Conservation (phyloP, 1,284 basidiomycete species). For the Apiotrichum mycotoxinovorans region DNA sequence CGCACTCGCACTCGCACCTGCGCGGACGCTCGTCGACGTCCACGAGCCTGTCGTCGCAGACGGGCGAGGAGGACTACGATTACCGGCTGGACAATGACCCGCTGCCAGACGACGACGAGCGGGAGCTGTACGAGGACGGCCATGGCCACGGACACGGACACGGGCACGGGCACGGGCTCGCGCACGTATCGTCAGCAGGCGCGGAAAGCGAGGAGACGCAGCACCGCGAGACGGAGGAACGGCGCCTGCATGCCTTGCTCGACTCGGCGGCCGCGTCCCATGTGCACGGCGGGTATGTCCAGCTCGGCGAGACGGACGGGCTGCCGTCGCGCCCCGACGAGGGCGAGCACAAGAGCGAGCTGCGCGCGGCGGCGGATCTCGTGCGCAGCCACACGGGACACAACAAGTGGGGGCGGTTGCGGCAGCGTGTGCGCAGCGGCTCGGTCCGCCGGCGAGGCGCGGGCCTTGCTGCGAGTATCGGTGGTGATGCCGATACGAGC, state of each 20-base stretch:
- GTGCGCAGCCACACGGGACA: slow-evolving; percentile 49
- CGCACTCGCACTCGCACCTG: slow-evolving; percentile 16
- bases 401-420: slow-evolving; percentile 40
- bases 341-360: slow-evolving; percentile 20
- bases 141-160: slow-evolving; percentile 1
- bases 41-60: background rate
- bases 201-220: slow-evolving; percentile 4
- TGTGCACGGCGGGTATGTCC: slow-evolving; percentile 43
- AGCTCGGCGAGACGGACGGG: slow-evolving; percentile 51
- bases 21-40: background rate
- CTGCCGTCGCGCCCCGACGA: slow-evolving; percentile 42
- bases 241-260: slow-evolving; percentile 22
- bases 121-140: slow-evolving; percentile 3
- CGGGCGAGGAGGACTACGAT: slow-evolving; percentile 45
- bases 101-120: background rate
- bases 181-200: too few relatives aligned
- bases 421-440: slow-evolving; percentile 34
- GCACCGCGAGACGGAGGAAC: slow-evolving; percentile 6
- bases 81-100: slow-evolving; percentile 45
- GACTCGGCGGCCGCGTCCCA: slow-evolving; percentile 34
- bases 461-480: too few relatives aligned
- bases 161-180: slow-evolving; percentile 1
- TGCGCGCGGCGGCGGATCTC: slow-evolving; percentile 41
- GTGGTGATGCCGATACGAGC: background rate
- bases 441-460: background rate